Percentiles rank a stretch among this genome's conserved stretches.
phyloP scores from a whole-genome alignment of 176 grass and related monocot species.

The Calamus simplicifolius region DNA sequence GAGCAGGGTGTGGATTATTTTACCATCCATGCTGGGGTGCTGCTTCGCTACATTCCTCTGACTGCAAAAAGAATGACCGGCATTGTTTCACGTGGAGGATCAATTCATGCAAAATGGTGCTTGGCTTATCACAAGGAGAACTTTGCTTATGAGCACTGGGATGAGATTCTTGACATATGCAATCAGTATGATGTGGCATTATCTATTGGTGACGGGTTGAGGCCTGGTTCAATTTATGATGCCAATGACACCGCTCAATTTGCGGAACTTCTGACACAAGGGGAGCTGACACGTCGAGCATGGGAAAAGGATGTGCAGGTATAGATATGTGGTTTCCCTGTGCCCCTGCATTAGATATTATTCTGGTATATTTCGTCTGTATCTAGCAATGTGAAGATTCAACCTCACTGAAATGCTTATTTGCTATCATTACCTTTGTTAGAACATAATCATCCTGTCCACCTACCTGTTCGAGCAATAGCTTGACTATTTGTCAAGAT shows the following conservation, averaged over 20 bases:
- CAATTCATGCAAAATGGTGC: conserved; percentile 99
- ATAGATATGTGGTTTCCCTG: neutral
- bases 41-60: conserved; percentile 94
- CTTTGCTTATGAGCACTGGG: conserved; percentile 99
- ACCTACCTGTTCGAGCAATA: no score
- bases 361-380: no score
- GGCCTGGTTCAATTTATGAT: conserved; percentile 97
- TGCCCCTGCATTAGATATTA: no score
- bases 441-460: no score
- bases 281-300: conserved; percentile 85
- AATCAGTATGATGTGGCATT: conserved; percentile 91
- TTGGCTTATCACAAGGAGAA: conserved; percentile 94
- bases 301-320: conserved; percentile 99
- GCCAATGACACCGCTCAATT: conserved; percentile 98
- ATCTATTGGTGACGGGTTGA: conserved; percentile 91
- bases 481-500: no score
- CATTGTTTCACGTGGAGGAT: conserved; percentile 95
- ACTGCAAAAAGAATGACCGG: conserved; percentile 97
- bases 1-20: conserved; percentile 99
- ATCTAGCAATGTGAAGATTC: no score
- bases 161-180: conserved; percentile 97
- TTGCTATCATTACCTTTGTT: no score
- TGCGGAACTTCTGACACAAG: conserved; percentile 90
- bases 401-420: no score
- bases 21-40: conserved; percentile 90